A percentile compares a stretch with the other conserved stretches of the same genome.
phyloP scores from a whole-genome alignment of 768 basidiomycete genomes.

The Chlorophyllum brunneum region DNA sequence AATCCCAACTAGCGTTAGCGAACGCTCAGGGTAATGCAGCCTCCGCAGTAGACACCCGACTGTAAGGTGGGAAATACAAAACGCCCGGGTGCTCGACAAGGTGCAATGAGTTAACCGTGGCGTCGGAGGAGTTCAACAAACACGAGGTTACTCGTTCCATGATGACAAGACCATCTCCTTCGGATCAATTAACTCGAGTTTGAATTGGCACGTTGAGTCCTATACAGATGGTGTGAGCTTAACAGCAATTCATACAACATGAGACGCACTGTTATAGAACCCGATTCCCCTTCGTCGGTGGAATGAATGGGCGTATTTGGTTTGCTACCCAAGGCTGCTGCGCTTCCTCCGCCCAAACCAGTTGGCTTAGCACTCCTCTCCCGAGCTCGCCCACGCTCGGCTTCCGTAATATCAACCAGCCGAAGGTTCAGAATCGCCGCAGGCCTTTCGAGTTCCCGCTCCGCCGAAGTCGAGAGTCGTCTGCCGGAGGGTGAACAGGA shows the following conservation, averaged over 20 bases:
- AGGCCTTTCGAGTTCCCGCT: slow-evolving; percentile 18
- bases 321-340: not conserved
- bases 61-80: too few relatives aligned
- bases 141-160: not conserved
- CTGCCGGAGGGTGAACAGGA: slow-evolving; percentile 8
- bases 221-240: too few relatives aligned
- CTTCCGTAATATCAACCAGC: slow-evolving; percentile 24
- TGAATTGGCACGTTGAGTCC: not conserved
- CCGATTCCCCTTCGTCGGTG: not conserved
- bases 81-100: not conserved
- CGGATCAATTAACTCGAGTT: not conserved
- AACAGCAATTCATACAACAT: not conserved
- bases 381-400: slow-evolving; percentile 13
- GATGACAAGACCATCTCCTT: slow-evolving; percentile 3
- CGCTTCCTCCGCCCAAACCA: slow-evolving; percentile 5
- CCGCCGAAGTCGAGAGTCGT: not conserved
- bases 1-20: not conserved
- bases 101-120: not conserved
- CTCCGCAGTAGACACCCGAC: not conserved
- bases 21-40: not conserved
- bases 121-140: not conserved
- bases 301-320: not conserved
- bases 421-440: slow-evolving; percentile 28
- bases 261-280: not conserved
- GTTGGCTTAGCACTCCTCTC: slow-evolving; percentile 15